These are phyloP conservation scores for Eucalyptus sp. DNA, from an alignment of 345 rosid genomes.

Conservation along the genomic window DNA sequence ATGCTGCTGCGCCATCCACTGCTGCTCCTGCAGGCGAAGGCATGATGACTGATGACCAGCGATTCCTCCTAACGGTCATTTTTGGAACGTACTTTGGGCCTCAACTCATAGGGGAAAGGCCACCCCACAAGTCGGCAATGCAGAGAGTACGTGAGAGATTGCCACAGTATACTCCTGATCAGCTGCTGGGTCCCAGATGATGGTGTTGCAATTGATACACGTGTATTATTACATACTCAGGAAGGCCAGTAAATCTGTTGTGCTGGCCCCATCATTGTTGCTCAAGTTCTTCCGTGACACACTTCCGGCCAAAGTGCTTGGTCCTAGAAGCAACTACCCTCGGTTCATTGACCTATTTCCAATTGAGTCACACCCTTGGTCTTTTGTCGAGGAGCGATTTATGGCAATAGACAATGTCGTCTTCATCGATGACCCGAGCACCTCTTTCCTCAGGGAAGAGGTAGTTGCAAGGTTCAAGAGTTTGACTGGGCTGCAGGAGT, in stretches of 20 bases:
- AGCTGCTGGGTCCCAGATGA: neutral
- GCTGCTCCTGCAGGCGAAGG: neutral
- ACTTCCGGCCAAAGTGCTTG: neutral
- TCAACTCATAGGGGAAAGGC: neutral
- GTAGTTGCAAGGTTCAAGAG: neutral
- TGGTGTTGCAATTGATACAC: neutral
- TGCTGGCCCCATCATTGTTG: neutral
- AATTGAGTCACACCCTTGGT: neutral
- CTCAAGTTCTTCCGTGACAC: neutral
- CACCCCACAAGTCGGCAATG: neutral
- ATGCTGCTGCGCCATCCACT: neutral
- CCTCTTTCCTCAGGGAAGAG: neutral
- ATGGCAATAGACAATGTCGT: neutral
- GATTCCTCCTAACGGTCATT: neutral
- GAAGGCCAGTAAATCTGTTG: fast-evolving
- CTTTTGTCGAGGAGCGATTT: neutral
- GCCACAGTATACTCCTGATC: neutral
- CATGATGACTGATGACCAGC: neutral
- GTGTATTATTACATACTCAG: neutral
- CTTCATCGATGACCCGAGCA: neutral
- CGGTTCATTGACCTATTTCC: neutral
- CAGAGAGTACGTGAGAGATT: neutral
- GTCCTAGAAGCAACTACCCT: neutral
- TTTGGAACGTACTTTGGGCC: neutral
- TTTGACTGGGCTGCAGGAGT: neutral